Base-by-base conservation (phyloP, 2,329 filamentous ascomycete species). In the Chaetomium globosum region DNA sequence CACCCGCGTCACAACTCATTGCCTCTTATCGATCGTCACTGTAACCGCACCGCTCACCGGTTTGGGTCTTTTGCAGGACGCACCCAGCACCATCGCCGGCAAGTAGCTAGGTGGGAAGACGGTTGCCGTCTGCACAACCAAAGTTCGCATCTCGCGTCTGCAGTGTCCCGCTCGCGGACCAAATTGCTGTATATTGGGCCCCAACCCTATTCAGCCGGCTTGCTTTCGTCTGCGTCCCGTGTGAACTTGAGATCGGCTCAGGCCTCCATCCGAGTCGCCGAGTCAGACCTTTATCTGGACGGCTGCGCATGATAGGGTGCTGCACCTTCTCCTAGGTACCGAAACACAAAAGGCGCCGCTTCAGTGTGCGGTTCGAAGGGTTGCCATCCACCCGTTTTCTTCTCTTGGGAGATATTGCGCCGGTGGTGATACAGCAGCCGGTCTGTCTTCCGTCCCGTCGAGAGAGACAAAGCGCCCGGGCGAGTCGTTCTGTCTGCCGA, bases 141-240 rank as follows among this genome's bases (percentile, higher is more conserved):
- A 56, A 48, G 30, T 55, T 48, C 64, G 64, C 68, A 60, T 65
- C 64, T 68, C 64, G 67, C 68, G 30, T 69, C 67, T 68, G 68
- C 68, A 68, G 13, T 61, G 56, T 68, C 63, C 68, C 67, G 67
- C 59, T 48, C 63, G 30, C 58, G 36, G 46, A 48, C 55, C 62
- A 63, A 62, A 65, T 65, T 68, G 65, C 59, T 55, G 63, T 49
- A 61, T 62, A 68, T 67, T 68, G 63, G 30, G 58, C 19, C 52
- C 26, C 58, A n/a, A 31, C 43, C 26, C 46, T 21, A 63, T 61
- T 63, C 59, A 65, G 59, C 63, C 66, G 63, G 61, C 58, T 64
- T 49, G 59, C 49, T 28, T 63, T 28, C 36, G 49, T n/a, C 30
- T 59, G 56, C n/a, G 31, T 28, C 33, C 55, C 16, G 39, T n/a